These are phyloP conservation scores for Podila epigama DNA, from an alignment of 192 early-diverging fungal species.

Conservation along the genomic window DNA sequence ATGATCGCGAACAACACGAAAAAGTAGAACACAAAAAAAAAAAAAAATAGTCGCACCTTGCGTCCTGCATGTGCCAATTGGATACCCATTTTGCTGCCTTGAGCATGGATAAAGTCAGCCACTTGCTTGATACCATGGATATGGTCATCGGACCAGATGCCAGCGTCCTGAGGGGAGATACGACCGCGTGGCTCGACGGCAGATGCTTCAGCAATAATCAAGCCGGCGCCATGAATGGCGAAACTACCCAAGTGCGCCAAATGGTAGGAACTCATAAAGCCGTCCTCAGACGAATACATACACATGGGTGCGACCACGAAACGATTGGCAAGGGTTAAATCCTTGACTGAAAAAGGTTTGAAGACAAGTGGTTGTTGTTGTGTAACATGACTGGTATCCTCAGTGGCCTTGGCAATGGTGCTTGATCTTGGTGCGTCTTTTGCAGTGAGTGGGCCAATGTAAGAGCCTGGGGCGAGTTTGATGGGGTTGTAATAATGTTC, in stretches of 20 bases:
- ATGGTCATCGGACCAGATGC: constrained; percentile 89
- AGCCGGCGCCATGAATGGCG: constrained; percentile 80
- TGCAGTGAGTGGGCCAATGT: constrained; percentile 5
- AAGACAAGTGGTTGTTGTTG: constrained; percentile 68
- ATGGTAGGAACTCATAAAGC: constrained; percentile 71
- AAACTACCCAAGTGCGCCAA: constrained; percentile 72
- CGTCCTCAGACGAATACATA: constrained; percentile 72
- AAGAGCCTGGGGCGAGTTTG: constrained; percentile 19
- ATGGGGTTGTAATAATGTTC: no score
- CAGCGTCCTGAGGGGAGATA: constrained; percentile 77
- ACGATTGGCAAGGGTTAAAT: constrained; percentile 79
- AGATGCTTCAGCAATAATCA: constrained; percentile 82
- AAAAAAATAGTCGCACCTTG: constrained; percentile 54
- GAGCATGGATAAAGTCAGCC: constrained; percentile 67
- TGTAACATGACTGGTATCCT: no score
- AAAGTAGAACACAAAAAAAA: neutral
- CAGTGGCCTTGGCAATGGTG: no score
- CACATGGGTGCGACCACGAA: constrained; percentile 86
- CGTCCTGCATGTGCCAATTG: constrained; percentile 88
- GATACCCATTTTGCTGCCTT: constrained; percentile 69
- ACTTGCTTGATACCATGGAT: constrained; percentile 66
- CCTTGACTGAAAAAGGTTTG: constrained; percentile 71
- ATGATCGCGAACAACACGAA: no score
- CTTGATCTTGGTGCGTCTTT: neutral
- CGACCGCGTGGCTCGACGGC: constrained; percentile 79